Base-by-base conservation (phyloP, 2,329 filamentous ascomycete genomes). In the Saccharata proteae region DNA sequence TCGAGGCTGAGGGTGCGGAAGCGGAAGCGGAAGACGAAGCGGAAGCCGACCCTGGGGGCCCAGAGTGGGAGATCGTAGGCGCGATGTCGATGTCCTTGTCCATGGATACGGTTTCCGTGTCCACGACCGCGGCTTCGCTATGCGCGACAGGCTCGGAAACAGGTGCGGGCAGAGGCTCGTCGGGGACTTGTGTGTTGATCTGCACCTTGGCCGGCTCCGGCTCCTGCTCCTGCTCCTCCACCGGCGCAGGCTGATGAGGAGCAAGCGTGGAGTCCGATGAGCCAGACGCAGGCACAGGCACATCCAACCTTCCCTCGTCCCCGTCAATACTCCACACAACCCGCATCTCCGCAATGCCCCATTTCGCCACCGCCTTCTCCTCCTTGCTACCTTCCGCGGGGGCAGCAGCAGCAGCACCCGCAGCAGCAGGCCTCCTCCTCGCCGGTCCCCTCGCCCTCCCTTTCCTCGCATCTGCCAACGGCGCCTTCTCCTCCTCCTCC, bases 401-500 rank as follows among this genome's bases (percentile, higher is more conserved):
- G 60, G 24, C 67, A 64, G 39, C 40, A 16, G 45, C 45, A 6
- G 53, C 48, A 3, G 52, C 47, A 3, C 44, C 47, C 27, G 48
- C 42, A 38, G 48, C 69, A 11, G 69, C 70, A 13, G 73, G 70
- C 48, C 74, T 77, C 49, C 85, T 71, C 42, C 85, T 72, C 43
- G 84, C 77, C 11, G 90, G 90, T 8, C 90, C 90, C 41, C 83
- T 77, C 14, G 90, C 90, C 42, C 90, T 72, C 15, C 85, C 76
- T 62, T 96, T 96, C 42, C 90, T 74, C 20, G 86, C 85, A 63
- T 98, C 90, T 14, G 69, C 68, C 16, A 98, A 63, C n/a, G 86
- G 85, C 8, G 69, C 74, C 54, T 84, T 83, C 47, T 85, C 75
- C 42, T 69, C 62, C 37, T 71, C 73, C 37, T 71, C 66, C 18